Percentiles rank a stretch among this genome's conserved stretches.
These are phyloP conservation scores for Suhomyces panamericanus DNA, from an alignment of 1,139 yeast species.

Conservation along the genomic window DNA sequence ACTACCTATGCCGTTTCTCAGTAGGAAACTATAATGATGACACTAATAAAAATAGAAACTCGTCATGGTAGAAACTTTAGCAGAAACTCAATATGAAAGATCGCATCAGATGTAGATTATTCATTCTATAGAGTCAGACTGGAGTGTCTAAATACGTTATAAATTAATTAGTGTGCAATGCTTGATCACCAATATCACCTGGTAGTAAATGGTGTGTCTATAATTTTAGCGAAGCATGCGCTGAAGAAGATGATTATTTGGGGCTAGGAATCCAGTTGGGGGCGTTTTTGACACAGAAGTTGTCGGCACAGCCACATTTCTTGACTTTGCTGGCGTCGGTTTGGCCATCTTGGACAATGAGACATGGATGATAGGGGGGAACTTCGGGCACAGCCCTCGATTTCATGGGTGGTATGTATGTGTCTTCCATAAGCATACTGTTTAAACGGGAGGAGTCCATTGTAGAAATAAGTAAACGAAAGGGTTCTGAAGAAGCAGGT, in stretches of 20 bases:
- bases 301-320: slow-evolving; percentile 47
- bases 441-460: slow-evolving; percentile 37
- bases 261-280: slow-evolving; percentile 45
- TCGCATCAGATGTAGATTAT: no score
- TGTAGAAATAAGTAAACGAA: background rate
- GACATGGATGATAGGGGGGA: slow-evolving; percentile 46
- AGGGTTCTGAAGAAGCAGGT: background rate
- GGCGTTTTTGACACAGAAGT: slow-evolving; percentile 45
- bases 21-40: no score
- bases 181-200: no score
- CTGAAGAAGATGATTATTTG: background rate
- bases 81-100: no score
- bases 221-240: background rate
- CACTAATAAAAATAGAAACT: no score
- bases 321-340: slow-evolving; percentile 40
- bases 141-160: no score
- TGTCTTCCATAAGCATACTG: slow-evolving; percentile 26
- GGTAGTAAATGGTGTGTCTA: no score
- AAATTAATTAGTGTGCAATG: no score
- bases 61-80: no score
- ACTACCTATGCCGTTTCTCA: no score
- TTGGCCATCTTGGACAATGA: slow-evolving; percentile 46
- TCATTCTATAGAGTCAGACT: no score
- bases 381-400: slow-evolving; percentile 18
- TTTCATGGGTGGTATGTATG: slow-evolving; percentile 37